Conservation (phyloP, 2,329 filamentous ascomycete species). For the Colletotrichum sp. region DNA sequence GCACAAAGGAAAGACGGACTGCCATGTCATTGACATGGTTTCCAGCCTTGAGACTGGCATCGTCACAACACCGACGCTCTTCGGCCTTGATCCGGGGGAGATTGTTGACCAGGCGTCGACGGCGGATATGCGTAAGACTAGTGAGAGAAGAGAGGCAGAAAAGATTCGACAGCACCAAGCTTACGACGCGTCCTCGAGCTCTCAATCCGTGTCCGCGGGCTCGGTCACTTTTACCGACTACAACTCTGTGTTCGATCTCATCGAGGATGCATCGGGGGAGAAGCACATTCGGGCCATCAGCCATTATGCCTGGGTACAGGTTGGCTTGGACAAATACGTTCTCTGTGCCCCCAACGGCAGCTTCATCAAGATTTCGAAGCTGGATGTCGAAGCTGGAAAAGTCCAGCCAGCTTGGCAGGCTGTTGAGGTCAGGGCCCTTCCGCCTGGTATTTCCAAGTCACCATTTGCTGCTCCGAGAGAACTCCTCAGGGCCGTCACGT, state of each 20-base stretch:
- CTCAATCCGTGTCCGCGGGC: constrained; percentile 22
- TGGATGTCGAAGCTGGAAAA: constrained; percentile 23
- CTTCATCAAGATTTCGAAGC: constrained; percentile 58
- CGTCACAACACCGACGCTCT: constrained; percentile 88
- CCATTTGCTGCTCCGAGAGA: constrained; percentile 73
- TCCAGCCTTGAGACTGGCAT: constrained; percentile 84
- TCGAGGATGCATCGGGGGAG: constrained; percentile 81
- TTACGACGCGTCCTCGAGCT: background rate
- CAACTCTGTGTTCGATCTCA: constrained; percentile 87
- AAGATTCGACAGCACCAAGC: constrained; percentile 35
- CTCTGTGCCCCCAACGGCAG: constrained; percentile 71
- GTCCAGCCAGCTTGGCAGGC: constrained; percentile 42
- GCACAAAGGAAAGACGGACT: constrained; percentile 80
- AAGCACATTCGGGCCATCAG: constrained; percentile 80
- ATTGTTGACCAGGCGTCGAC: constrained; percentile 72
- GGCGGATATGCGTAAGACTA: constrained; percentile 63
- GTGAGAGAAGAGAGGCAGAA: constrained; percentile 51
- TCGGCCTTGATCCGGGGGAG: constrained; percentile 86
- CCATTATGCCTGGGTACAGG: constrained; percentile 80
- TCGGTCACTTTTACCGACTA: constrained; percentile 87
- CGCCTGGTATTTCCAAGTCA: constrained; percentile 47
- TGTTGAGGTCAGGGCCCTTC: constrained; percentile 55
- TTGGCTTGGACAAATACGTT: constrained; percentile 73
- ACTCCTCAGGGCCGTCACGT: constrained; percentile 68
- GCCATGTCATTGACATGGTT: constrained; percentile 96